These are phyloP conservation scores for Chlorella sp. DNA, from an alignment of 139 green algal species.

Conservation along the genomic window DNA sequence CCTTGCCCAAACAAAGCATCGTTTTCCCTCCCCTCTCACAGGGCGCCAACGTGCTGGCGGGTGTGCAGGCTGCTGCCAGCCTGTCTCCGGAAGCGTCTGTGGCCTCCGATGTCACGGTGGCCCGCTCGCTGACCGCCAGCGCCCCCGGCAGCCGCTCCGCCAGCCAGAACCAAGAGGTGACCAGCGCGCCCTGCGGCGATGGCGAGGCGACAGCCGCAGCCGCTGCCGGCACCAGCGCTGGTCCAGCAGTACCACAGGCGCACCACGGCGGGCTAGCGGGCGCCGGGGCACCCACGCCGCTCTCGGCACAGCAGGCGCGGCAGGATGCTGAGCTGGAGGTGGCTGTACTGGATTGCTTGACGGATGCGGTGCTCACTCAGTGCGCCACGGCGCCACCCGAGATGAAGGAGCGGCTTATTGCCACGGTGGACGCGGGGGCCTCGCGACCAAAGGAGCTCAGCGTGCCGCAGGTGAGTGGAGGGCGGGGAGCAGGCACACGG, in stretches of 20 bases:
- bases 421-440: conserved; percentile 69
- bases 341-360: conserved; percentile 79
- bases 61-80: neutral
- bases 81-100: neutral
- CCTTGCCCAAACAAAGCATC: no score
- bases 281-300: neutral
- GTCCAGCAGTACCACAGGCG: neutral
- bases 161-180: neutral
- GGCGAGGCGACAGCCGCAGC: neutral
- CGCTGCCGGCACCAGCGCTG: neutral
- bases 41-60: conserved; percentile 15
- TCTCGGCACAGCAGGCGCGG: conserved; percentile 8
- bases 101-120: neutral
- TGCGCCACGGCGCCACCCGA: conserved; percentile 55
- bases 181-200: neutral
- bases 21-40: no score
- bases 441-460: conserved; percentile 21
- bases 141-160: neutral
- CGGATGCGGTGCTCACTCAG: conserved; percentile 72
- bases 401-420: conserved; percentile 65
- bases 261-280: neutral
- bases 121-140: neutral
- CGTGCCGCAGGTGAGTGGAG: conserved; percentile 37
- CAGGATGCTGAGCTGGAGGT: conserved; percentile 73
- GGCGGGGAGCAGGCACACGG: no score